Percentiles rank a stretch among this genome's conserved stretches.
phyloP scores from a whole-genome alignment of 192 early-diverging fungal species.

The Podila minutissima region DNA sequence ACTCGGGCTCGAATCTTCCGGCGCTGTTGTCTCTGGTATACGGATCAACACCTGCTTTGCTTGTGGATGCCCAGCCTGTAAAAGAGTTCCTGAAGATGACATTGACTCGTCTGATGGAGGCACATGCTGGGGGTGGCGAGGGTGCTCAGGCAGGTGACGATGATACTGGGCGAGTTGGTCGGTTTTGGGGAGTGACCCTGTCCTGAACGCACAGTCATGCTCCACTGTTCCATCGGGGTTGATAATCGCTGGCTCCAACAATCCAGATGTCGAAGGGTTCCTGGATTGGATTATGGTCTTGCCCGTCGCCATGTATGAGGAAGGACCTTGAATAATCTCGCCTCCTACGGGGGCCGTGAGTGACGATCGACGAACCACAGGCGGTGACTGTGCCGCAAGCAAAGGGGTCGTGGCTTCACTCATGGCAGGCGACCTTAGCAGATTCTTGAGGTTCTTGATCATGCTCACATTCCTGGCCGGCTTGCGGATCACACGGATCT shows the following conservation, averaged over 20 bases:
- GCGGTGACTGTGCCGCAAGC: background rate
- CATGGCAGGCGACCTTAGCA: slow-evolving; percentile 9
- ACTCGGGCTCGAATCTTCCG: background rate
- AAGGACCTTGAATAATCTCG: too few relatives aligned
- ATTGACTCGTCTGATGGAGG: background rate
- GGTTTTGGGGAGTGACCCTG: background rate
- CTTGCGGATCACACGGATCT: slow-evolving; percentile 60
- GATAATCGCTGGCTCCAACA: background rate
- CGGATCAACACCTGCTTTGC: background rate
- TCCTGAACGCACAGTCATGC: slow-evolving; percentile 19
- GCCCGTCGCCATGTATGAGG: background rate
- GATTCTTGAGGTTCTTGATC: slow-evolving; percentile 23
- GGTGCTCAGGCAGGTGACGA: background rate
- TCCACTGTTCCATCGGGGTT: background rate
- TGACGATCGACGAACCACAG: background rate
- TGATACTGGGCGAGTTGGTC: background rate
- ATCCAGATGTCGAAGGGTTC: background rate
- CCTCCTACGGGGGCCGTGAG: too few relatives aligned
- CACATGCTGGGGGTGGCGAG: background rate
- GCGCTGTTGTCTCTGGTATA: background rate
- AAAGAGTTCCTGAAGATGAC: background rate
- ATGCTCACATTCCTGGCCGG: slow-evolving; percentile 19
- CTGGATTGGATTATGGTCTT: slow-evolving; percentile 15
- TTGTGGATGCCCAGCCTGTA: background rate
- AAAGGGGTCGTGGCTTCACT: slow-evolving; percentile 4